Evolutionary conservation across 1,284 basidiomycete species (phyloP), one percentile per base, ranked within the genome.

Genomic region (Tylopilus sp.): DNA sequence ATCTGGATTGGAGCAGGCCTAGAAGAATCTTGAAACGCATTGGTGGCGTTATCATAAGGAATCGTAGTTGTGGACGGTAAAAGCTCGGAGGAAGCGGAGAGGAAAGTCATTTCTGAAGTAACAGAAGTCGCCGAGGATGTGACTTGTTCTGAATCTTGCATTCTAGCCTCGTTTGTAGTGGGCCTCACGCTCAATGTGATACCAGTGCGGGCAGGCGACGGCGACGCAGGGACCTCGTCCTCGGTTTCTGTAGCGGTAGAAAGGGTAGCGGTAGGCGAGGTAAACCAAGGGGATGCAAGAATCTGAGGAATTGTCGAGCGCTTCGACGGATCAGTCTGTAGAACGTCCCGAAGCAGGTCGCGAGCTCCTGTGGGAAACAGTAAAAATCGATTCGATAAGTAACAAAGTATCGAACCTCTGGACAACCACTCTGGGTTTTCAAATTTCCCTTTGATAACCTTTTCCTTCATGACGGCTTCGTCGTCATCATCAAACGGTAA

Each of bases 401-500:
- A 42, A 53, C 7, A 46, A 29, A 36, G 39, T 30, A 33, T 50
- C 62, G 36, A 64, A 93, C 94, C 91, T 61, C 80, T 73, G 14
- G 91, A 90, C 17, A 96, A 75, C 93, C 89, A 99, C 53, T 84
- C 81, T 6, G 94, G 94, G 59, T 96, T 88, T 54, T 95, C 91
- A 63, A 88, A 97, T 40, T 88, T 82, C n/a, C 89, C 91, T 54
- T 82, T 75, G 49, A 93, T 82, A 56, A 99, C 92, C 67, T 91
- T 88, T 44, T 80, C 74, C 59, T 88, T 88, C 93, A 98, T 98
- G 30, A 88, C 66, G 31, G 76, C 72, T 70, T 99, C 96, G 64
- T 98, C 88, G 54, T 99, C 96, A 60, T 98, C 92, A 61, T 98
- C 95, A 61, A 98, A 98, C 0, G 95, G 95, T n/a, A 98, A 73